Evolutionary conservation across 78 protist species (phyloP).

Genomic region (Emiliania huxleyi): DNA sequence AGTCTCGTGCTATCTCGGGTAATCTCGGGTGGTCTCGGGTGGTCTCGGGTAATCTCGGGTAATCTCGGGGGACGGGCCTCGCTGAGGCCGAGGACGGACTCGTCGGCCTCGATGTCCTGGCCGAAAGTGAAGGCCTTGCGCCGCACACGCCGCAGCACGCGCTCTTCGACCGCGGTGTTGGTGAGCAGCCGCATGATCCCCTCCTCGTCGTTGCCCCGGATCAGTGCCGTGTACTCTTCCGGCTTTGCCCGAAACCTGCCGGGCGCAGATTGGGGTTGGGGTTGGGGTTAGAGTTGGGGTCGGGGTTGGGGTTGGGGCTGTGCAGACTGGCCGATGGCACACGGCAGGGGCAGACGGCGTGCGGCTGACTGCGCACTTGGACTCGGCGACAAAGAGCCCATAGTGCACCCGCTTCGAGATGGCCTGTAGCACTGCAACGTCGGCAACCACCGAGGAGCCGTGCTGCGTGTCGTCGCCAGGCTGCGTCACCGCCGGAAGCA

Average conservation of each 20-base stretch:
- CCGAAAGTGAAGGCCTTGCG: neutral
- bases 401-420: slow-evolving; percentile 53
- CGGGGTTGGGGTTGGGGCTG: too few relatives aligned
- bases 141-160: slow-evolving; percentile 34
- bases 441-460: slow-evolving; percentile 41
- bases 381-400: slow-evolving; percentile 49
- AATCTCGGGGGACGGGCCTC: too few relatives aligned
- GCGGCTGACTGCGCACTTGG: slow-evolving; percentile 20
- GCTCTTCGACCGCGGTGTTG: slow-evolving; percentile 45
- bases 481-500: neutral
- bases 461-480: slow-evolving; percentile 34
- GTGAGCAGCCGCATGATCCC: slow-evolving; percentile 54
- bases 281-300: too few relatives aligned
- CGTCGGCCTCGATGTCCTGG: slow-evolving; percentile 6
- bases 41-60: too few relatives aligned
- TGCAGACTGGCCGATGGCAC: too few relatives aligned
- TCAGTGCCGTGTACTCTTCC: slow-evolving; percentile 32
- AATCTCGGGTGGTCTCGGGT: too few relatives aligned
- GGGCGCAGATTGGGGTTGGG: too few relatives aligned
- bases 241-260: too few relatives aligned
- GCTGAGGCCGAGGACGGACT: neutral
- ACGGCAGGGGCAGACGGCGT: neutral
- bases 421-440: slow-evolving; percentile 41
- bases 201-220: neutral
- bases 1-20: too few relatives aligned